phyloP scores from a whole-genome alignment of 2,329 filamentous ascomycete genomes.

The Fusarium sp. region DNA sequence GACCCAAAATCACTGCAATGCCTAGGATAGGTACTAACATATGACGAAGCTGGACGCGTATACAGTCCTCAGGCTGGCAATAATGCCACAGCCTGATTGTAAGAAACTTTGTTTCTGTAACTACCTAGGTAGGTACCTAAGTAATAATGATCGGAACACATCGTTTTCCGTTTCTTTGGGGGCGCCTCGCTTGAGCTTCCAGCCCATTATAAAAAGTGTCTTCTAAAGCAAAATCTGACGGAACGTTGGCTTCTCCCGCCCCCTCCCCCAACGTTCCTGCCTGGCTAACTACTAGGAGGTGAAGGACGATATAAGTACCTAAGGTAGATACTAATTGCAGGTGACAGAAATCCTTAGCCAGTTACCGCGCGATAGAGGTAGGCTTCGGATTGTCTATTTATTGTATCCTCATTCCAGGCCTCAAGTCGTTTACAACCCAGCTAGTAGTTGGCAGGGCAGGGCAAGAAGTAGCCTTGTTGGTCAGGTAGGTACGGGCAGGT shows the following conservation, averaged over 20 bases:
- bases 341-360: neutral
- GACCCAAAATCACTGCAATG: neutral
- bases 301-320: neutral
- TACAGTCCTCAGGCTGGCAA: slow-evolving; percentile 19
- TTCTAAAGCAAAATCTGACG: neutral
- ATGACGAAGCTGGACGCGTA: slow-evolving; percentile 30
- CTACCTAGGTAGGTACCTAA: neutral
- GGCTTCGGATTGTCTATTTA: neutral
- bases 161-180: neutral
- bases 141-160: neutral
- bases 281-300: neutral
- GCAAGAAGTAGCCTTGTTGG: neutral
- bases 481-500: neutral
- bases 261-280: slow-evolving; percentile 10
- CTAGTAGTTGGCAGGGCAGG: slow-evolving; percentile 9
- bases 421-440: neutral
- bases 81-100: slow-evolving; percentile 26
- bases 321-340: neutral
- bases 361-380: neutral
- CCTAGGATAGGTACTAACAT: neutral
- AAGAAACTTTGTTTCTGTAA: neutral
- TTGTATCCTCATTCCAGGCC: neutral
- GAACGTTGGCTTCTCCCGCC: slow-evolving; percentile 9
- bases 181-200: neutral
- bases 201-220: slow-evolving; percentile 12